Evolutionary conservation across 225 moss, liverwort and hornwort species (phyloP), one percentile per base, ranked within the genome.

Genomic region (Climacium dendroides): DNA sequence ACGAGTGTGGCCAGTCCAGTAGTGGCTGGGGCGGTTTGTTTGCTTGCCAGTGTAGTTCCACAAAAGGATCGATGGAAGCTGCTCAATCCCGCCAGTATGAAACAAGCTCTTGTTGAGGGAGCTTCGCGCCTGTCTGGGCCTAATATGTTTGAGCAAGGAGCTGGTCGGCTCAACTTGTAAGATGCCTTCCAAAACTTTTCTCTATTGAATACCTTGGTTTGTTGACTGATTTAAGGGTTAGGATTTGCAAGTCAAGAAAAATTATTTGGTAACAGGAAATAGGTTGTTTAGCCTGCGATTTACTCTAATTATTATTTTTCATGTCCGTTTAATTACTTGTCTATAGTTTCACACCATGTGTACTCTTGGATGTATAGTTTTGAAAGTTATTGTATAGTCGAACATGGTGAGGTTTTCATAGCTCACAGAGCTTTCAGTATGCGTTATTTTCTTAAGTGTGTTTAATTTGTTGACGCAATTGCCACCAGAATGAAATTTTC

Each of bases 1-100:
- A 98, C 98, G 41, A 98, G 98, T 91, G 96, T 98, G 85, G 98
- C 98, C 67, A 96, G 98, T 93, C 98, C 98, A 83, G 98, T 98
- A 66, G 96, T 98, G 82, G 96, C 98, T 88, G 98, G 98, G 86
- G 98, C 93, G 61, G 98, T 98, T 66, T 98, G 98, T 90, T 88
- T 96, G 83, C 94, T 98, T 75, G 96, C 96, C 86, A 98, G 98
- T 91, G 98, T 96, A 88, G 94, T 96, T 84, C 96, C 96, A n/a
- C 93, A 94, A 87, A 84, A 88, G 24, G 92, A 93, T 79, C 96
- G 96, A 47, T 98, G 98, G 98, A 90, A 94, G 65, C 83, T 96
- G 85, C 94, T 98, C 69, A 98, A 98, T 75, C 98, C 98, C 30
- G 98, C 98, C 61, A 98, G 98, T 91, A 98, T 98, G 98, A 98